Conservation (phyloP, 768 basidiomycete species). For the Mycena sanguinolenta region DNA sequence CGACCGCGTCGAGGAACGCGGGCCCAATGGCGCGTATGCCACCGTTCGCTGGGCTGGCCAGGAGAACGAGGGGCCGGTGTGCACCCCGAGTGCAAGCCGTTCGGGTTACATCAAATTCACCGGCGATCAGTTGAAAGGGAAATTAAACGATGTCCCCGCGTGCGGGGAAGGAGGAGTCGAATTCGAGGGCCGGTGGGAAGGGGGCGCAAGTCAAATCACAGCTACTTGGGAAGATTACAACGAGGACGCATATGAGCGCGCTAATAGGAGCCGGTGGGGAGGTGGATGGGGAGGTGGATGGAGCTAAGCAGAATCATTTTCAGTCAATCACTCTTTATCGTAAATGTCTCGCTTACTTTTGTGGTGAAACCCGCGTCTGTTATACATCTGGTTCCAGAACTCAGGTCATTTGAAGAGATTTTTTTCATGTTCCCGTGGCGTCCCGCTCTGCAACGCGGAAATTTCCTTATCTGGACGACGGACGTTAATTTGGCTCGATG, state of each 20-base stretch:
- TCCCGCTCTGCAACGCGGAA: not conserved
- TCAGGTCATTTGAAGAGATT: not conserved
- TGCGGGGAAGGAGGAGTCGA: slow-evolving; percentile 24
- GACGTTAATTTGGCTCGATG: not conserved
- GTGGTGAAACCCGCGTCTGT: not conserved
- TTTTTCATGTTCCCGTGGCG: not conserved
- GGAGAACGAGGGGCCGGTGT: slow-evolving; percentile 30
- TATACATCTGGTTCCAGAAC: not conserved
- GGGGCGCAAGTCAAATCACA: slow-evolving; percentile 16
- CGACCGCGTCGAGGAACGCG: slow-evolving; percentile 29
- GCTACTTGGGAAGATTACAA: slow-evolving; percentile 30
- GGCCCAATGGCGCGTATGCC: slow-evolving; percentile 29
- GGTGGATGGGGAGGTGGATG: not conserved
- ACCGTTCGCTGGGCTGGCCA: slow-evolving; percentile 30
- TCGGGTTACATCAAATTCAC: slow-evolving; percentile 36
- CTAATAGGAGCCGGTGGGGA: slow-evolving; percentile 30
- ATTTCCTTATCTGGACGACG: not conserved
- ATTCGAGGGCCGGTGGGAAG: slow-evolving; percentile 33
- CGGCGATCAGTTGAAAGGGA: slow-evolving; percentile 26
- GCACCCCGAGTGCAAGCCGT: slow-evolving; percentile 7
- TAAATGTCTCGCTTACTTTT: not conserved
- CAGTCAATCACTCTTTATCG: not conserved
- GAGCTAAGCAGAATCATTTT: not conserved
- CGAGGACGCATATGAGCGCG: slow-evolving; percentile 35
- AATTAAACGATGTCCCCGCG: slow-evolving; percentile 25